These are phyloP conservation scores for Elongisporangium undulatum DNA, from an alignment of 352 stramenopile species.

Conservation along the genomic window DNA sequence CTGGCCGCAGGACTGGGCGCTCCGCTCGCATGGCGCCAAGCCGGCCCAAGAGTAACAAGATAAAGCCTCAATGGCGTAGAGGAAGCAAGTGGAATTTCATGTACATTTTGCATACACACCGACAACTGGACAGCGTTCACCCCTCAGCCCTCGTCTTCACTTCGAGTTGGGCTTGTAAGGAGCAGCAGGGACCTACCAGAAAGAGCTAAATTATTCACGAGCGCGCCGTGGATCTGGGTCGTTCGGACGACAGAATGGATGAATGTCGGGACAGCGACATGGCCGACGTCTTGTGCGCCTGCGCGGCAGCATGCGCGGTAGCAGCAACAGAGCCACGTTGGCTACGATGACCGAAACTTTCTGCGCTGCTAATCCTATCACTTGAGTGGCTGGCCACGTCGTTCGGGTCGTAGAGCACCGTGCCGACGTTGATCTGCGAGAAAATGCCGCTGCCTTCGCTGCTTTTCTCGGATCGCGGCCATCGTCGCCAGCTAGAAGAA, in stretches of 20 bases:
- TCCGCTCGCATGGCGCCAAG: conserved; percentile 22
- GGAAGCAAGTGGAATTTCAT: background rate
- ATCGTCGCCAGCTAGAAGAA: background rate
- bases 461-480: background rate
- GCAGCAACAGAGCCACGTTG: conserved; percentile 31
- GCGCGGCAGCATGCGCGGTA: conserved; percentile 38
- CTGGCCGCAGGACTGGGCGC: conserved; percentile 64
- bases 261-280: conserved; percentile 46
- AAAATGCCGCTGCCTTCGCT: conserved; percentile 1
- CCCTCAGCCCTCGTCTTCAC: background rate
- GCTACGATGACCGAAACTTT: background rate
- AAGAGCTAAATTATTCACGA: background rate
- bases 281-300: conserved; percentile 49
- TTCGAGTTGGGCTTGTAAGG: background rate
- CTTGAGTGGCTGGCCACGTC: background rate
- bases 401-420: conserved; percentile 13
- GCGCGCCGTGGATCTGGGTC: background rate
- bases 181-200: too few species aligned
- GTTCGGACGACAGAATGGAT: conserved; percentile 14
- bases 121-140: background rate
- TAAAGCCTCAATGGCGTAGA: background rate
- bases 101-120: background rate
- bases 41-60: conserved; percentile 2
- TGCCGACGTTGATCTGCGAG: conserved; percentile 11
- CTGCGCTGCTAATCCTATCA: background rate